A percentile compares a stretch with the other conserved stretches of the same genome.
phyloP scores from a whole-genome alignment of 169 alveolate species.

The Eimeria brunetti region DNA sequence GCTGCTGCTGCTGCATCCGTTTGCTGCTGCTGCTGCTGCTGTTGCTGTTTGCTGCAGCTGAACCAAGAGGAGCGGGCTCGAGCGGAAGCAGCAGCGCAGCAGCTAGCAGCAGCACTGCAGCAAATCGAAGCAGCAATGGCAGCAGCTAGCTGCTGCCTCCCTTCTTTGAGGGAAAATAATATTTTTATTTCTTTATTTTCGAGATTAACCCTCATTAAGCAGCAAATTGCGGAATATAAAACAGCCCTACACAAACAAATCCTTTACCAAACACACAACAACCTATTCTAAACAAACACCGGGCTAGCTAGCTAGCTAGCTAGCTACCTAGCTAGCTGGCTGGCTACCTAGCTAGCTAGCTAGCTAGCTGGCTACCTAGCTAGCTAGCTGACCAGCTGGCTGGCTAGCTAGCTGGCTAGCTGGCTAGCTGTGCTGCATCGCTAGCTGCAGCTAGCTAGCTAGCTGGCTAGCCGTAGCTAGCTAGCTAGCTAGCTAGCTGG shows the following conservation, averaged over 20 bases:
- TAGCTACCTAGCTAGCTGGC: too few species aligned
- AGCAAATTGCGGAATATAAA: constrained; percentile 29
- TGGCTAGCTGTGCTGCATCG: too few species aligned
- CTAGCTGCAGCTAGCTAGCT: too few species aligned
- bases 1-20: too few species aligned
- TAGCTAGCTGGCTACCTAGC: too few species aligned
- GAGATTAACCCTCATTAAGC: constrained; percentile 34
- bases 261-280: background rate
- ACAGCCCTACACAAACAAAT: constrained; percentile 9
- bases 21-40: too few species aligned
- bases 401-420: too few species aligned
- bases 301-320: too few species aligned
- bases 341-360: too few species aligned
- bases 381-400: too few species aligned
- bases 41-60: constrained; percentile 20
- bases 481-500: too few species aligned
- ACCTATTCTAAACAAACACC: background rate
- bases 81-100: constrained; percentile 41
- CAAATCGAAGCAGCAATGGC: constrained; percentile 42
- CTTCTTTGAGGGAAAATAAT: background rate
- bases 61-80: constrained; percentile 54
- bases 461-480: too few species aligned
- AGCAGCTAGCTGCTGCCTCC: background rate
- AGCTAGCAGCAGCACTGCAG: constrained; percentile 25
- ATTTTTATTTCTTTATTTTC: constrained; percentile 2